Evolutionary conservation across 2,329 filamentous ascomycete species (phyloP), one percentile per base, ranked within the genome.

Genomic region (Fusarium sarcochroum): DNA sequence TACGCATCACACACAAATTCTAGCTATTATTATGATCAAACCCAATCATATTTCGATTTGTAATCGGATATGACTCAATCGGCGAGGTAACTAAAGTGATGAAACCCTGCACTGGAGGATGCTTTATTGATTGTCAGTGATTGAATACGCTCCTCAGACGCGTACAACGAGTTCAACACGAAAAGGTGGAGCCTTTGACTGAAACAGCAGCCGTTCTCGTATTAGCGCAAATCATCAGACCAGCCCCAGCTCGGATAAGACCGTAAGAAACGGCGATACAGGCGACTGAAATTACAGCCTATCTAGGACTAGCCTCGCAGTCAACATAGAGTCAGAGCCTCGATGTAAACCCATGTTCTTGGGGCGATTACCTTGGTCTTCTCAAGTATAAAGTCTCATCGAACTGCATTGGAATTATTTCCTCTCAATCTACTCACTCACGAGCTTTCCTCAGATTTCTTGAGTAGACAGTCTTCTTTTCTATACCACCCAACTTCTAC

Each of bases 131-230:
- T 17, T 23, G 40, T 20, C 25, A 42, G 40, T 10, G 14, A 42
- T 9, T 25, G 25, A 10, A 20, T 48, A 15, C 11, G 15, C 9
- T 23, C 37, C 25, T n/a, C 1, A 14, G 10, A 18, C 10, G 4
- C 10, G 27, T 30, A 30, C 27, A 13, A 30, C 10, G 27, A 30
- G 27, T 30, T 30, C 10, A 27, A 11, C 5, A 3, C 27, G 11
- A 10, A 4, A 11, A 30, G 13, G 27, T 30, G 27, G 27, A 13
- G 27, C 10, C 7, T 5, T 34, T n/a, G 35, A 63, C 58, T 63
- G 61, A 58, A 58, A 63, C 21, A 58, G 40, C 18, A 49, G 17
- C 60, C 32, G 32, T 6, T 46, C 37, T 18, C 3, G 57, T 37
- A 14, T 17, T 63, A 63, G 60, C 34, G 32, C 18, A 4, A 15